Evolutionary conservation across 306 rosid species (phyloP).

Genomic region (Gleditsia sinensis): DNA sequence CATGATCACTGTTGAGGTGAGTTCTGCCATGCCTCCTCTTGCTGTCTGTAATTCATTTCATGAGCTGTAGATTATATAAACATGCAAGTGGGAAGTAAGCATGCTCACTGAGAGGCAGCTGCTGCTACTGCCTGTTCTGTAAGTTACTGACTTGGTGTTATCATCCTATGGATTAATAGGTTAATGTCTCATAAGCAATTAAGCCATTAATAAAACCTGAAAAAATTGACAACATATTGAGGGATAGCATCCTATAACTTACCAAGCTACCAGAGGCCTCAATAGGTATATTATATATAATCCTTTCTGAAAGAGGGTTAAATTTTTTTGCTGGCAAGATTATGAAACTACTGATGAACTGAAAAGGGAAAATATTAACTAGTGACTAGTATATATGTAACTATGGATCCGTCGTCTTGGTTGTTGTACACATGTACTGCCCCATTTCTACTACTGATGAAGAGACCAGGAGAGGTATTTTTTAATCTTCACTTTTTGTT

Average conservation of each 20-base stretch:
- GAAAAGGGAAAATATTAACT: not conserved
- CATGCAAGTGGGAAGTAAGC: not conserved
- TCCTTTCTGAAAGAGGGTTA: not conserved
- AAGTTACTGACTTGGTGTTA: no score
- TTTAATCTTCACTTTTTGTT: no score
- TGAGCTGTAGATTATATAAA: not conserved
- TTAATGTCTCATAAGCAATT: no score
- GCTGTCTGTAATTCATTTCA: not conserved
- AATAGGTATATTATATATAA: no score
- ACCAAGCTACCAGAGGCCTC: not conserved
- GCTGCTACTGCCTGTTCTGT: no score
- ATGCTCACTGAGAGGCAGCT: not conserved
- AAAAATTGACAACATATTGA: not conserved
- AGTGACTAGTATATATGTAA: not conserved
- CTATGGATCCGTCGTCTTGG: not conserved
- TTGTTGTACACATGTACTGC: not conserved
- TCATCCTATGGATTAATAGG: no score
- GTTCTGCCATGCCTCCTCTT: constrained; percentile 28
- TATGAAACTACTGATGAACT: not conserved
- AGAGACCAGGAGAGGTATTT: no score
- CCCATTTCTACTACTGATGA: not conserved
- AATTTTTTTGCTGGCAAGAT: constrained; percentile 2
- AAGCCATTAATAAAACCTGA: not conserved
- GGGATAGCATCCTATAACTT: not conserved
- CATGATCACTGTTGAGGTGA: constrained; percentile 74